Conservation (phyloP, 176 grass and related monocot genomes). For the Poa annua region DNA sequence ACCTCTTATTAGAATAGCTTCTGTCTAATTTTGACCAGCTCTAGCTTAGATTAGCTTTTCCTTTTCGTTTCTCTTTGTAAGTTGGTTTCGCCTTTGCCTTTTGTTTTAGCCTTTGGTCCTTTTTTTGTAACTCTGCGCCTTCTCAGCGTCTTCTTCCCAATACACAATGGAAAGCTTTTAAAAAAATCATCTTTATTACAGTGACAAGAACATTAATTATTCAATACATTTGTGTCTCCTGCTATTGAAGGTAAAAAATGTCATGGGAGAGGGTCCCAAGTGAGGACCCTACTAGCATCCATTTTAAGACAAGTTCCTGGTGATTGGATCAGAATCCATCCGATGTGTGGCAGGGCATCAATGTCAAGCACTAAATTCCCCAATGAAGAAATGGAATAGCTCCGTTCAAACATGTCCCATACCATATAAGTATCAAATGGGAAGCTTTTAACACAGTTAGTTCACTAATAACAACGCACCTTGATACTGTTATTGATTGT, state of each 20-base stretch:
- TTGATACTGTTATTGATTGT: constrained; percentile 97
- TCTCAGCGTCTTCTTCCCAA: not conserved
- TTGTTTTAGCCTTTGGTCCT: not conserved
- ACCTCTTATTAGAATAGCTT: not conserved
- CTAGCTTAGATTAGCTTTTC: not conserved
- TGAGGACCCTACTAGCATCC: not conserved
- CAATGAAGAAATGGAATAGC: not conserved
- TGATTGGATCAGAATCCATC: not conserved
- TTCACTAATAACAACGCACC: constrained; percentile 47
- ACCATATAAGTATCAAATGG: not conserved
- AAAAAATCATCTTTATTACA: not conserved
- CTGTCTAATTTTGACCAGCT: not conserved
- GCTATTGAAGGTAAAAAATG: not conserved
- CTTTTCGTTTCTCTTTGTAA: not conserved
- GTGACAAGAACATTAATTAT: not conserved
- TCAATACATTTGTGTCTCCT: not conserved
- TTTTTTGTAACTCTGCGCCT: not conserved
- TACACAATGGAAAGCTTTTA: not conserved
- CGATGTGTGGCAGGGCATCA: not conserved
- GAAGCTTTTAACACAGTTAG: not conserved
- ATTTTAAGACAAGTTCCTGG: not conserved
- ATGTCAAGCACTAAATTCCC: not conserved
- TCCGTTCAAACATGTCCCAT: constrained; percentile 1
- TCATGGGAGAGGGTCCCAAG: not conserved
- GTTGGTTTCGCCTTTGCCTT: no score